A percentile compares a stretch with the other conserved stretches of the same genome.
Conservation (phyloP, 441 rosid genomes). For the Mallotus repandus region DNA sequence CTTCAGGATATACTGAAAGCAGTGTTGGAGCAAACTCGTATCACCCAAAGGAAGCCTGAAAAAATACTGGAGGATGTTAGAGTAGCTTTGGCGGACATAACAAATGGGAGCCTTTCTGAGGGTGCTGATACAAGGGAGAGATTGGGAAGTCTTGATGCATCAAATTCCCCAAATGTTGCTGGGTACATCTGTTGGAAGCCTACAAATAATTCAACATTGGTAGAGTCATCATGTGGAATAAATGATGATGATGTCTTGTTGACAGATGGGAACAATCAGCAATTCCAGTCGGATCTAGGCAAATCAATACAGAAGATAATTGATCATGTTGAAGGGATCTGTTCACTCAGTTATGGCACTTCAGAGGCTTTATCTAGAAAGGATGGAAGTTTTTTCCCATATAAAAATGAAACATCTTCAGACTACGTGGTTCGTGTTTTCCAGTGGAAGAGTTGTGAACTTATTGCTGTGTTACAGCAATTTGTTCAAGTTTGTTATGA, state of each 20-base stretch:
- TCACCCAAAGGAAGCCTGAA: conserved; percentile 38
- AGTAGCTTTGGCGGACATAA: conserved; percentile 47
- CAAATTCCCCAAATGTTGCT: conserved; percentile 22
- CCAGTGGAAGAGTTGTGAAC: conserved; percentile 82
- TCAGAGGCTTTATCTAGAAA: conserved; percentile 29
- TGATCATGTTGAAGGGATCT: conserved; percentile 59
- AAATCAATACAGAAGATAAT: conserved; percentile 60
- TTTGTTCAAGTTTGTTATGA: conserved; percentile 60
- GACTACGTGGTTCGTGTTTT: conserved; percentile 67
- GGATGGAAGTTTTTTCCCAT: conserved; percentile 34
- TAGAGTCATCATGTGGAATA: conserved; percentile 26
- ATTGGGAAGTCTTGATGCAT: conserved; percentile 11
- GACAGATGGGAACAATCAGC: conserved; percentile 25
- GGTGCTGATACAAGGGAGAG: conserved; percentile 20
- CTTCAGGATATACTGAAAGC: conserved; percentile 53
- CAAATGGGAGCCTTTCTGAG: conserved; percentile 26
- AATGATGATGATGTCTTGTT: conserved; percentile 22
- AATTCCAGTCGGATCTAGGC: conserved; percentile 39
- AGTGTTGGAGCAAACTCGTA: conserved; percentile 46
- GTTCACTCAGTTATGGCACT: conserved; percentile 25
- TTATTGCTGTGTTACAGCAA: conserved; percentile 45
- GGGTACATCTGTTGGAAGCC: conserved; percentile 39
- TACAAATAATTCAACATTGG: conserved; percentile 22
- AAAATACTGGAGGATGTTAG: conserved; percentile 65
- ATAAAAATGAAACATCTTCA: conserved; percentile 42